phyloP scores from a whole-genome alignment of 176 grass and related monocot species.

The Melocanna baccifera region DNA sequence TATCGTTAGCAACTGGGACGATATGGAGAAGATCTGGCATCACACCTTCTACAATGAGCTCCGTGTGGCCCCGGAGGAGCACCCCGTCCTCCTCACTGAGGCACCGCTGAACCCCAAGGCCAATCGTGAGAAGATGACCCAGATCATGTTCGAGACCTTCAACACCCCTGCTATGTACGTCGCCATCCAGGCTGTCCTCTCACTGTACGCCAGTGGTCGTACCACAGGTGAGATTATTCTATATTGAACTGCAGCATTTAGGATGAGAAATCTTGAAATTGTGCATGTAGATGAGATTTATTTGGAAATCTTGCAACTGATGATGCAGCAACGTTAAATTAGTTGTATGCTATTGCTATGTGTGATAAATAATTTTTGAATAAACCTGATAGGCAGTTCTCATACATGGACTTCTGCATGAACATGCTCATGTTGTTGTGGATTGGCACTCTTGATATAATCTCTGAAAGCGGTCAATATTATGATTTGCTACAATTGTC shows the following conservation, averaged over 20 bases:
- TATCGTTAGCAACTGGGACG: conserved; percentile 78
- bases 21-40: conserved; percentile 89
- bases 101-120: conserved; percentile 80
- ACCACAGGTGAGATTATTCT: conserved; percentile 55
- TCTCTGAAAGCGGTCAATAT: background rate
- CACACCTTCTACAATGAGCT: conserved; percentile 88
- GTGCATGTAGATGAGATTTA: background rate
- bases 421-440: background rate
- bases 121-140: conserved; percentile 78
- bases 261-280: background rate
- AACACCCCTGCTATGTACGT: conserved; percentile 76
- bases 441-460: background rate
- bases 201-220: conserved; percentile 71
- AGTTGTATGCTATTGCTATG: background rate
- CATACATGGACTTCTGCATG: background rate
- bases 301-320: background rate
- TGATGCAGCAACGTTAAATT: background rate
- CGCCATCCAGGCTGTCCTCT: conserved; percentile 80
- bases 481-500: background rate
- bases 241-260: background rate
- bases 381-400: background rate
- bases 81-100: conserved; percentile 66
- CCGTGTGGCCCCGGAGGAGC: conserved; percentile 68
- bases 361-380: background rate
- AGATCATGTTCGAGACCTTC: conserved; percentile 87